Evolutionary conservation across 352 stramenopile species (phyloP).

Genomic region (Ophiocytium majus): DNA sequence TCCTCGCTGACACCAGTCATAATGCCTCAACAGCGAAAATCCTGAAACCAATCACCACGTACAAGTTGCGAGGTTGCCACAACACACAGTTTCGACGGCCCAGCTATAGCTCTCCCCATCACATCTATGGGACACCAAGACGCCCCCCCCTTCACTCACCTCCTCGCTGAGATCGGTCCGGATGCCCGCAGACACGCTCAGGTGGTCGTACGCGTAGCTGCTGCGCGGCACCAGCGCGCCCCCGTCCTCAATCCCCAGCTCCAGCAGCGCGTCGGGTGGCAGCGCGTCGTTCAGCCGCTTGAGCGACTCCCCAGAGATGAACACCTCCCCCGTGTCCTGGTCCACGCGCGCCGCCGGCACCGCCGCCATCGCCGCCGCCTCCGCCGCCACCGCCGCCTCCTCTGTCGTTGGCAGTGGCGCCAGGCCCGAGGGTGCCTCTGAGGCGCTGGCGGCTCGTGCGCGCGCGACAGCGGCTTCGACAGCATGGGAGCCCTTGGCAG

Average conservation of each 20-base stretch:
- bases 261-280: background rate
- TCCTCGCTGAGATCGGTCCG: background rate
- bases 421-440: background rate
- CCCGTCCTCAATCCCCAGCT: slow-evolving; percentile 16
- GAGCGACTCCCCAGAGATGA: background rate
- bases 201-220: slow-evolving; percentile 15
- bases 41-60: too few relatives aligned
- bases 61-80: too few relatives aligned
- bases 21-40: too few relatives aligned
- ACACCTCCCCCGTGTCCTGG: background rate
- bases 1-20: too few relatives aligned
- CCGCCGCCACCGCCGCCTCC: too few relatives aligned
- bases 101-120: too few relatives aligned
- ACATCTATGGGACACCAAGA: too few relatives aligned
- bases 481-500: background rate
- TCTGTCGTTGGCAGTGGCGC: too few relatives aligned
- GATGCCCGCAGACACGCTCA: background rate
- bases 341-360: background rate
- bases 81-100: too few relatives aligned
- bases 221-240: background rate
- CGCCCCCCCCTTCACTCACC: too few relatives aligned
- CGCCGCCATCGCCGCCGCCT: background rate
- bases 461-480: background rate
- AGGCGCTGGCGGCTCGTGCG: background rate
- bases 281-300: background rate